A percentile compares a stretch with the other conserved stretches of the same genome.
Evolutionary conservation across 1,284 basidiomycete genomes (phyloP).

Genomic region (Uromyces viciae-fabae): DNA sequence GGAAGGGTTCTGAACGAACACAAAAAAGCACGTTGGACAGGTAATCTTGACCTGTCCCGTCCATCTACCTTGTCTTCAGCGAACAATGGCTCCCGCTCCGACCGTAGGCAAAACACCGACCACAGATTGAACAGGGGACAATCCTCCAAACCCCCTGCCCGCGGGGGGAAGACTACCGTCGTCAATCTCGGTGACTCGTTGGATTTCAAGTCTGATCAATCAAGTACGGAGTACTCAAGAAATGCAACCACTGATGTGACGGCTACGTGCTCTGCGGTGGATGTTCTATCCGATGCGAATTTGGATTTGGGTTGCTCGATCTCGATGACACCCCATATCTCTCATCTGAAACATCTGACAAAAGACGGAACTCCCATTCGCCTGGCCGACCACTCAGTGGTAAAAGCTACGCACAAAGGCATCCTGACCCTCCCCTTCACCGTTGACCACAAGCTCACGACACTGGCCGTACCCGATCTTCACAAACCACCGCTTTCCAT

Average conservation of each 20-base stretch:
- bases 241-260: not conserved
- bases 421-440: not conserved
- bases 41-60: not conserved
- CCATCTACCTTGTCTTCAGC: too few relatives aligned
- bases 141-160: not conserved
- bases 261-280: not conserved
- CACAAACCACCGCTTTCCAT: not conserved
- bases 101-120: not conserved
- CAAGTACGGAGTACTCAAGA: not conserved
- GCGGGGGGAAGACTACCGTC: not conserved
- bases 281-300: not conserved
- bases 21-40: not conserved
- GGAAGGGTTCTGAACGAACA: not conserved
- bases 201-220: not conserved
- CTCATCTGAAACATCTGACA: not conserved
- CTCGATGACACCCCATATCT: not conserved
- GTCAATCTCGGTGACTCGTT: not conserved
- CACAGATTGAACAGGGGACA: too few relatives aligned
- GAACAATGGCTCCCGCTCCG: not conserved
- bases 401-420: conserved; percentile 15
- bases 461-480: not conserved
- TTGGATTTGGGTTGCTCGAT: conserved; percentile 5
- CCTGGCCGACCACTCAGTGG: not conserved
- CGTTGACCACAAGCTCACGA: not conserved
- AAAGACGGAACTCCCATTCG: not conserved